Base-by-base conservation (phyloP, 352 stramenopile species). In the Globisporangium radiosum region DNA sequence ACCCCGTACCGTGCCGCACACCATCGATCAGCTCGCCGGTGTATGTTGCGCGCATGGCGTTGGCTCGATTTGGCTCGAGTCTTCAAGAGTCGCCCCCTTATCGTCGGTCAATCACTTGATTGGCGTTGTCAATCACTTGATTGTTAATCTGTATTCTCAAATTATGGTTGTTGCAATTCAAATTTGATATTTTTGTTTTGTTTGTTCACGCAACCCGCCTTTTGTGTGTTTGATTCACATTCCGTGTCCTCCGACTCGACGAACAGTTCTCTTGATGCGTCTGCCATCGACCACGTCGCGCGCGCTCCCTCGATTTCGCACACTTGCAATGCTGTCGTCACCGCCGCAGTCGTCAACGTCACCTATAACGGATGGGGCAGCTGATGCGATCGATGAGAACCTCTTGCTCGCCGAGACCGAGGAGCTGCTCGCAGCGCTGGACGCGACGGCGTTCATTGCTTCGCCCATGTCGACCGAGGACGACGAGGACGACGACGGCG, bases 1-100 rank as follows among this genome's bases (percentile, higher is more conserved):
- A 65, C 8, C 81, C 81, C 39, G 62, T 60, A 15, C 76, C 78
- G 14, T 88, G 74, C 8, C 78, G 76, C 36, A 88, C 73, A 39
- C 76, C 76, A 43, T 82, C 75, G 3, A 76, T 75, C 17, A 81
- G 40, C 14, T 88, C 78, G 14, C 78, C 78, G 0, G 69, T 71
- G 67, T 82, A 88, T 39, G 67, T 68, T 15, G 68, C 76, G n/a
- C 68, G 65, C 78, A 88, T 85, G 42, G 2, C 11, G 42, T 47
- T 14, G 42, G 42, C n/a, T 47, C 11, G 42, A n/a, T 13, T 19
- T 47, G 42, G 14, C 2, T 47, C 42, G 2, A 9, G 8, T 43
- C 9, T 19, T 19, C 17, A 19, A 19, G 17, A 47, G 42, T 17
- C 1, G 11, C 42, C 7, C 3, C 10, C 11, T 47, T 4, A 14